Percentiles rank a stretch among this genome's conserved stretches.
Evolutionary conservation across 2,329 filamentous ascomycete genomes (phyloP).

Genomic region (Didymella lethalis): DNA sequence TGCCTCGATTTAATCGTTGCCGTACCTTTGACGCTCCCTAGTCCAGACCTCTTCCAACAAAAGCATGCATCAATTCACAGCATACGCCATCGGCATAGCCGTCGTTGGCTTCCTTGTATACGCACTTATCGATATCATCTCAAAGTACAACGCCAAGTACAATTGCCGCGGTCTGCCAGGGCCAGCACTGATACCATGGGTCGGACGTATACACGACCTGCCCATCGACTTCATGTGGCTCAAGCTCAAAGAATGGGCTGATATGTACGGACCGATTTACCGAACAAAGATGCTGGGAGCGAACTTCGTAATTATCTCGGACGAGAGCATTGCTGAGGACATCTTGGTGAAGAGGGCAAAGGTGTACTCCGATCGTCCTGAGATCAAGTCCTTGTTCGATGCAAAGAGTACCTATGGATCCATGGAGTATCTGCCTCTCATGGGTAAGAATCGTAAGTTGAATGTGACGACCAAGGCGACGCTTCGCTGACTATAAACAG

Average conservation of each 20-base stretch:
- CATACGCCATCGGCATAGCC: constrained; percentile 48
- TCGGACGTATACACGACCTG: constrained; percentile 49
- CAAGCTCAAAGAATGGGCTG: constrained; percentile 57
- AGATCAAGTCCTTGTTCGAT: constrained; percentile 61
- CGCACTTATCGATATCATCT: constrained; percentile 45
- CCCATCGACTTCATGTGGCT: constrained; percentile 57
- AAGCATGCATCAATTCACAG: constrained; percentile 53
- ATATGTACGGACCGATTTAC: constrained; percentile 48
- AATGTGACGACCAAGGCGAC: too few species aligned
- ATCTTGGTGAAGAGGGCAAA: constrained; percentile 62
- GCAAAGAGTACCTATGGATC: constrained; percentile 63
- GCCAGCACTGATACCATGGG: constrained; percentile 50
- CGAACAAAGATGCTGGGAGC: constrained; percentile 51
- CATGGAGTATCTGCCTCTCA: constrained; percentile 64
- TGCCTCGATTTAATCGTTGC: constrained; percentile 10
- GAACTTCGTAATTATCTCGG: constrained; percentile 59
- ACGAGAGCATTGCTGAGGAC: constrained; percentile 63
- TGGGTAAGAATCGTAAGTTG: constrained; percentile 64
- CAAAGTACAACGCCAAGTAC: constrained; percentile 49
- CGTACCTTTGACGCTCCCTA: constrained; percentile 3
- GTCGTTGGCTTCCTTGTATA: constrained; percentile 50
- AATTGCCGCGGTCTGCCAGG: constrained; percentile 52
- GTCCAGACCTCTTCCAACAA: background rate
- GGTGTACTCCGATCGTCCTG: constrained; percentile 61
- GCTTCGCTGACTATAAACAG: constrained; percentile 37